Base-by-base conservation (phyloP, 306 rosid species). In the Mucuna pruriens region DNA sequence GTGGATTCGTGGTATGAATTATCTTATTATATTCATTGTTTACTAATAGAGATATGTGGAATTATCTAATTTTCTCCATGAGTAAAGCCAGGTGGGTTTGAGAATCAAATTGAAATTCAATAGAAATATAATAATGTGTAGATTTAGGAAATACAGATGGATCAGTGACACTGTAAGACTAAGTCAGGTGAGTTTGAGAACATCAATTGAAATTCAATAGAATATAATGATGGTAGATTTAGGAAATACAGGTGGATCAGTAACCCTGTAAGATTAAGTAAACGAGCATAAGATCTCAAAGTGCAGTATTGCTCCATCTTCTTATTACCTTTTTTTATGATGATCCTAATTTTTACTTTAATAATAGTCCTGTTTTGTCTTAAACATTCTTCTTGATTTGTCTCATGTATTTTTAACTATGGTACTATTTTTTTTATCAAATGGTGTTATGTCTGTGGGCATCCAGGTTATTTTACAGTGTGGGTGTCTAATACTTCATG, bases 1-100 rank as follows among this genome's bases (percentile, higher is more conserved):
- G 90, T 42, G 90, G 89, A 65, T 91, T 90, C 40, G 84, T 89
- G 92, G 89, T 89, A 78, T 68, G 83, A 74, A 49, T 52, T 67
- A 31, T 60, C 16, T 31, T 57, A 42, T 60, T 46, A 61, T 33
- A 22, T 2, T 48, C 39, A 4, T 58, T 68, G 76, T 54, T 61
- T 54, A 36, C 19, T 78, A 31, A 15, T 72, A 23, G 40, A 26
- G 25, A n/a, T 11, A 51, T 7, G 12, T 40, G 23, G 5, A 46
- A 51, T 77, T 67, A 33, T 36, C 9, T 60, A 55, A 19, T 39
- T 5, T 15, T 66, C 80, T 83, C n/a, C 31, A 48, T 71, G 20
- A 57, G 54, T 66, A 20, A 40, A 44, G 49, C 38, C 36, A 12
- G 31, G n/a, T 16, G 40, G 40, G 45, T 49, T 76, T 46, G 78